Conservation (phyloP, 179 eudicot species). For the Sideroxylon spinosum region DNA sequence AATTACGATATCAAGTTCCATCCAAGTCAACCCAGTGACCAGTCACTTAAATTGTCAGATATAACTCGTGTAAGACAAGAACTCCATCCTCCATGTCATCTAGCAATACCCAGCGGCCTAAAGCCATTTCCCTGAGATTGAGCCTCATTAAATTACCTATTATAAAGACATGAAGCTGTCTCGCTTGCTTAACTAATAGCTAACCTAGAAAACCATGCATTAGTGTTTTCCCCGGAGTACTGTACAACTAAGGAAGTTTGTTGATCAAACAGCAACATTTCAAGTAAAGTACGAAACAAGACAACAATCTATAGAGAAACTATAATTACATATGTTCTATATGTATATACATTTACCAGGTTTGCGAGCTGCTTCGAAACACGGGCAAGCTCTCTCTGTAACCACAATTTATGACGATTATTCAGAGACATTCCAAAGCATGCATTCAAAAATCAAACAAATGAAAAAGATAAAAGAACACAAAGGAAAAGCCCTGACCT, state of each 20-base stretch:
- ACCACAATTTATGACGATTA: constrained; percentile 16
- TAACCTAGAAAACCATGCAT: too few relatives aligned
- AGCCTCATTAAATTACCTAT: too few relatives aligned
- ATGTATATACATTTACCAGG: constrained; percentile 38
- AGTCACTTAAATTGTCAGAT: neutral
- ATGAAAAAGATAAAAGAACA: neutral
- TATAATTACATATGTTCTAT: neutral
- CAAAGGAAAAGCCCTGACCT: constrained; percentile 34
- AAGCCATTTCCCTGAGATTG: too few relatives aligned
- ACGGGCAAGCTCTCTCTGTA: constrained; percentile 60
- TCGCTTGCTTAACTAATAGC: too few relatives aligned
- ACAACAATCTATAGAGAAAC: neutral
- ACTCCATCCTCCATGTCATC: neutral
- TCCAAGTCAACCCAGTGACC: neutral
- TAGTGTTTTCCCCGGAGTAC: neutral
- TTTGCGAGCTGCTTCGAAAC: constrained; percentile 47
- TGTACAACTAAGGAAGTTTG: neutral
- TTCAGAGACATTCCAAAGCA: constrained; percentile 9
- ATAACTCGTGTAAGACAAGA: neutral
- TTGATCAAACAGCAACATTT: neutral
- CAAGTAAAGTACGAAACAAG: neutral
- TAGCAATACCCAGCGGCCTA: neutral
- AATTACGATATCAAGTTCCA: neutral
- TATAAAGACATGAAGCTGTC: too few relatives aligned
- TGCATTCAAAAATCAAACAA: neutral